These are phyloP conservation scores for Epichloe sibirici DNA, from an alignment of 2,329 filamentous ascomycete genomes.

Conservation along the genomic window DNA sequence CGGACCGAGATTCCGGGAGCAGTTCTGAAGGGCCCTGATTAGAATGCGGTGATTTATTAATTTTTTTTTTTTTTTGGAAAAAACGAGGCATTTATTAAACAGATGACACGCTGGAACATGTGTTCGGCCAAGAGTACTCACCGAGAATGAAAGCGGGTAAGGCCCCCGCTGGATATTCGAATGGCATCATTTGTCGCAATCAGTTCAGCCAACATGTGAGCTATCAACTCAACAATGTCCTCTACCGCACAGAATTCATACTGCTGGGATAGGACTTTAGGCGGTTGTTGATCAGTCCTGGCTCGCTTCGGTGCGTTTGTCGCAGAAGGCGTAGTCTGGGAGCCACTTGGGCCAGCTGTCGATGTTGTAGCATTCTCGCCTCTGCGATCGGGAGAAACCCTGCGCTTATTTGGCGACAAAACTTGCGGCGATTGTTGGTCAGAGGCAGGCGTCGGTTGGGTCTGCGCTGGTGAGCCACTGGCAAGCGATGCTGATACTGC, in stretches of 20 bases:
- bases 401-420: slow-evolving; percentile 22
- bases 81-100: background rate
- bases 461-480: background rate
- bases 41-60: background rate
- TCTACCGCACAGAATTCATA: slow-evolving; percentile 77
- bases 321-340: background rate
- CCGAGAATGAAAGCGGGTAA: slow-evolving; percentile 94
- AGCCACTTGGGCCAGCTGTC: background rate
- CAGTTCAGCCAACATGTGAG: slow-evolving; percentile 90
- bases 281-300: slow-evolving; percentile 35
- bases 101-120: background rate
- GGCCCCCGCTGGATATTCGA: slow-evolving; percentile 55
- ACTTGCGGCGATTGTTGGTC: background rate
- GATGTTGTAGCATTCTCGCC: background rate
- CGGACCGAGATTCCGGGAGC: slow-evolving; percentile 85
- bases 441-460: background rate
- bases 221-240: slow-evolving; percentile 81
- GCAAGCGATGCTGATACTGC: background rate
- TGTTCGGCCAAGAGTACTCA: slow-evolving; percentile 23
- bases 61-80: background rate
- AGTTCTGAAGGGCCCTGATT: slow-evolving; percentile 19
- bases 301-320: slow-evolving; percentile 35
- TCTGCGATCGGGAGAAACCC: slow-evolving; percentile 14
- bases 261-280: slow-evolving; percentile 51
- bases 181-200: slow-evolving; percentile 92